Evolutionary conservation across 345 rosid species (phyloP), one percentile per base, ranked within the genome.

Genomic region (Streptanthus diversifolius): DNA sequence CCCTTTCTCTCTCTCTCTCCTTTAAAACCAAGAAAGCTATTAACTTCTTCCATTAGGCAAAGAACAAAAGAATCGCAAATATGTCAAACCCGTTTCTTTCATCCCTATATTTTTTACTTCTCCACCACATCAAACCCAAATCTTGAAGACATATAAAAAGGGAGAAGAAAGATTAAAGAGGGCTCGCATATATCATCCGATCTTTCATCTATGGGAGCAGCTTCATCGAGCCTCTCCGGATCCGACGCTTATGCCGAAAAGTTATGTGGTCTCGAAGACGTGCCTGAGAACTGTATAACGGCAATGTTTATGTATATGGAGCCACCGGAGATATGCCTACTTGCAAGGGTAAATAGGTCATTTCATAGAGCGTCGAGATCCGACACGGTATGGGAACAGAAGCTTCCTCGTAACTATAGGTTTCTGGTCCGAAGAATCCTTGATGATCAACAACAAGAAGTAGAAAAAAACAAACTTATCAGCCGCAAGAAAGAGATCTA

Each of bases 361-460:
- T 93, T 93, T 17, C 86, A 56, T 27, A 84, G 83, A 1, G 96
- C 98, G 40, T 89, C 97, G 3, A 77, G 70, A 62, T 85, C 87
- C 8, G 95, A 93, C 74, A 86, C 82, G 32, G 83, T 93, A 12
- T 93, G 97, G 98, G 97, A 85, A 73, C 81, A 82, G 4, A 90
- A 93, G 78, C 78, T 93, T 48, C 98, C 98, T 11, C 64, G 82
- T 14, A 93, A 89, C 59, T 93, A 93, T 35, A 79, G 76, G 75
- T 89, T 74, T 59, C 82, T 93, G 18, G 85, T 84, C 11, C 5
- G 56, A 35, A 82, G 85, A 68, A 73, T 90, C 30, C 73, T 90
- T 49, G 76, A 72, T 37, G 76, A 71, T 75, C 75, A 75, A 27
- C 44, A 72, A 40, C 24, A 27, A 37, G 45, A 32, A 53, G 57